A percentile compares a stretch with the other conserved stretches of the same genome.
These are phyloP conservation scores for Fusarium multiceps DNA, from an alignment of 2,329 filamentous ascomycete genomes.

Conservation along the genomic window DNA sequence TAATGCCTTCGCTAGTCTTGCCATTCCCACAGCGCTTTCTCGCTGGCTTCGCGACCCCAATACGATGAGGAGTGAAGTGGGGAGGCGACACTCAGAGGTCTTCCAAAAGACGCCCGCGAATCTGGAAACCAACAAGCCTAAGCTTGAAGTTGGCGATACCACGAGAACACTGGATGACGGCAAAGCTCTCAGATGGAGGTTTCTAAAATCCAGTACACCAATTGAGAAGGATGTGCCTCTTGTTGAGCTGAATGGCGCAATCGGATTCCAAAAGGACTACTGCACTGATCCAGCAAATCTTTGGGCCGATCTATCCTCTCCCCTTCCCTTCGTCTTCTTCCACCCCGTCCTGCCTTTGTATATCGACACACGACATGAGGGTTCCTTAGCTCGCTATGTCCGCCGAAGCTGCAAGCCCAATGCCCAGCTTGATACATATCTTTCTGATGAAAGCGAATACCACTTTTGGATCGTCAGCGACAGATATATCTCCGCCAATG, in stretches of 20 bases:
- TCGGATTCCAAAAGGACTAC: constrained; percentile 79
- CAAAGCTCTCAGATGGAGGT: constrained; percentile 73
- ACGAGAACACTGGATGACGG: constrained; percentile 50
- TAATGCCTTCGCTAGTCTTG: constrained; percentile 82
- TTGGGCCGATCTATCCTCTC: constrained; percentile 73
- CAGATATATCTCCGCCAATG: constrained; percentile 73
- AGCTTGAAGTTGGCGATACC: constrained; percentile 63
- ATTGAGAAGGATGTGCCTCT: constrained; percentile 68
- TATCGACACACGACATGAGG: constrained; percentile 90
- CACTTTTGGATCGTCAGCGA: constrained; percentile 94
- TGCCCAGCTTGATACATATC: constrained; percentile 85
- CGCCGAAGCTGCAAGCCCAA: constrained; percentile 93
- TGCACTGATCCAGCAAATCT: constrained; percentile 73
- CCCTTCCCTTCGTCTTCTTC: constrained; percentile 84
- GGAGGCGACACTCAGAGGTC: constrained; percentile 73
- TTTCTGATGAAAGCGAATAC: constrained; percentile 81
- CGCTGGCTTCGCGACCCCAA: constrained; percentile 82
- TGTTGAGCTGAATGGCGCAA: constrained; percentile 80
- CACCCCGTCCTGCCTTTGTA: constrained; percentile 89
- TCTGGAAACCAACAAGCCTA: constrained; percentile 56
- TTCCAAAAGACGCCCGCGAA: constrained; percentile 67
- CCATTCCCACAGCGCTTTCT: constrained; percentile 78
- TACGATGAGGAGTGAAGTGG: constrained; percentile 74
- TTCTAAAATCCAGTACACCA: constrained; percentile 63
- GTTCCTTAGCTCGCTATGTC: constrained; percentile 87